Evolutionary conservation across 73 alveolate species (phyloP), one percentile per base, ranked within the genome.

Genomic region (Diophrys appendiculata): DNA sequence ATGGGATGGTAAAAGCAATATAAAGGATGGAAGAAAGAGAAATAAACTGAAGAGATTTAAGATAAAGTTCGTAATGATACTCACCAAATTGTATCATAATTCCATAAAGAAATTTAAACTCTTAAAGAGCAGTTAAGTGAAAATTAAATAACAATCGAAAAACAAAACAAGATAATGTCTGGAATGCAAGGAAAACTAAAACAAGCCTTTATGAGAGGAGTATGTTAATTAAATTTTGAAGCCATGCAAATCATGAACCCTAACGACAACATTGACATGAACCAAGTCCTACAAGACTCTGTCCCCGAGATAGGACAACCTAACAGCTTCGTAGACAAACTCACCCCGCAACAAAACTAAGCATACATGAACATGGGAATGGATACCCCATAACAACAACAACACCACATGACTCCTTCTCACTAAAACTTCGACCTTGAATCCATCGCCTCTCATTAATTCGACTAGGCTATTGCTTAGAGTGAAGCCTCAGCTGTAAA

Each of bases 121-220:
- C 84, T 97, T 60, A 95, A 97, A 89, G 80, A 88, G 76, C 89
- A 91, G 80, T 90, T 97, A 52, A 76, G 74, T 52, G 99, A 96
- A 34, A 97, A 98, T 1, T 79, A 93, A 76, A 27, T 65, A 27
- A 75, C 77, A 27, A 90, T 95, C 29, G 96, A 92, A 69, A 84
- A 88, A 54, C 93, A 89, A 56, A 88, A 90, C 52, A 94, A 83
- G 68, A 76, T 90, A 28, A 94, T 91, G 85, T 82, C 83, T 0
- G 85, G 75, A 82, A 96, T 96, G 88, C 92, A 94, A 78, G 99
- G 94, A 69, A 94, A 96, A 81, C 88, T 97, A 77, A 96, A 97
- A 91, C 96, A 94, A 88, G 99, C 98, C 0, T 94, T 97, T 87
- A 96, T 97, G 99, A 97, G 98, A 72, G 99, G 99, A 69, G 99